Evolutionary conservation across 371 early-diverging fungal genomes (phyloP).

Genomic region (Mortierella polycephala): DNA sequence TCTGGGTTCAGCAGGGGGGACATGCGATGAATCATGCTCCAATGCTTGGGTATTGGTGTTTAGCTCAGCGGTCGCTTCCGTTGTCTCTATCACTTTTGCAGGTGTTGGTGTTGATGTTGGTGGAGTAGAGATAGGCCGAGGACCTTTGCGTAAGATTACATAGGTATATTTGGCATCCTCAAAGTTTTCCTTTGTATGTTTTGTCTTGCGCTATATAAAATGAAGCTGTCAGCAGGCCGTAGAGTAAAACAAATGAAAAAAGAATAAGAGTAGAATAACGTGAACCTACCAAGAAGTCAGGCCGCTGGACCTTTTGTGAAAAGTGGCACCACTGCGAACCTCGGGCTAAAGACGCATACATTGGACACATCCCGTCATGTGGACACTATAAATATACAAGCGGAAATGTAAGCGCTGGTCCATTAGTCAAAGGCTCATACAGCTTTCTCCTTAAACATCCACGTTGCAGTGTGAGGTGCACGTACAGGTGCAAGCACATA

Average conservation of each 20-base stretch:
- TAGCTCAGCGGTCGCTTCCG: background rate
- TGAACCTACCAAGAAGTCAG: slow-evolving; percentile 65
- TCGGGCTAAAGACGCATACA: slow-evolving; percentile 60
- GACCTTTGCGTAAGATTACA: slow-evolving; percentile 77
- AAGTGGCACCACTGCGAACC: slow-evolving; percentile 83
- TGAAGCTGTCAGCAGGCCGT: background rate
- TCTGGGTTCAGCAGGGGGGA: no score
- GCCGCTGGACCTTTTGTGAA: slow-evolving; percentile 83
- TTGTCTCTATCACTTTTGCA: background rate
- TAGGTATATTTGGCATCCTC: slow-evolving; percentile 88
- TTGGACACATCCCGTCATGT: slow-evolving; percentile 79
- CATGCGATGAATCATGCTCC: background rate
- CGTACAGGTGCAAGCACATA: slow-evolving; percentile 81
- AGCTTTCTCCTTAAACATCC: no score
- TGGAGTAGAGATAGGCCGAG: slow-evolving; percentile 57
- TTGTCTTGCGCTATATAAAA: slow-evolving; percentile 73
- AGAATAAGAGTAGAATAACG: background rate
- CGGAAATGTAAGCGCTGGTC: background rate
- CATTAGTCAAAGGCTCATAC: no score
- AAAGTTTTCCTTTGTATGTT: slow-evolving; percentile 72
- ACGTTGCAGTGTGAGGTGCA: no score
- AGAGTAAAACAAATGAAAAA: background rate
- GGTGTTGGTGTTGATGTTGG: background rate
- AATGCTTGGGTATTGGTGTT: no score
- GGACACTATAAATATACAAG: slow-evolving; percentile 67